These are phyloP conservation scores for Leonotis leonurus DNA, from an alignment of 257 asterid genomes.

Conservation along the genomic window DNA sequence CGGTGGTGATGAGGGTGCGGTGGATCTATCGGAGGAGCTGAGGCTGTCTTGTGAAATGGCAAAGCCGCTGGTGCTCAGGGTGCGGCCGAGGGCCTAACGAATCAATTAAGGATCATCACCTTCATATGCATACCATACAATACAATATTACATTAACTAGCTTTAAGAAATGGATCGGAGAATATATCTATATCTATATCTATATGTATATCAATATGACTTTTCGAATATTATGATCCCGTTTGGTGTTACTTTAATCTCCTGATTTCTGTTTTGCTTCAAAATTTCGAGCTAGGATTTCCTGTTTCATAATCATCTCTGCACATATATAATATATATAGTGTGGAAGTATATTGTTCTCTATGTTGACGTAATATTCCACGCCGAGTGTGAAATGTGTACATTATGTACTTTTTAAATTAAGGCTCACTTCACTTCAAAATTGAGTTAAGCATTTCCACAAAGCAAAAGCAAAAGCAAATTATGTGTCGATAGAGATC, in stretches of 20 bases:
- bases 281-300: background rate
- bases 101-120: background rate
- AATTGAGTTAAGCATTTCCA: too few relatives aligned
- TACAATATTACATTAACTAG: too few relatives aligned
- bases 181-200: background rate
- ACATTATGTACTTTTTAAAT: too few relatives aligned
- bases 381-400: too few relatives aligned
- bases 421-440: too few relatives aligned
- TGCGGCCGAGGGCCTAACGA: slow-evolving; percentile 27
- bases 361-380: too few relatives aligned
- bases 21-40: slow-evolving; percentile 47
- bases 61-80: slow-evolving; percentile 43
- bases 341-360: background rate
- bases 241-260: background rate
- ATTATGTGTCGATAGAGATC: too few relatives aligned
- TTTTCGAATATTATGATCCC: background rate
- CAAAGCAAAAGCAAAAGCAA: too few relatives aligned
- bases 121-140: background rate
- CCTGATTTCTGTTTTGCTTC: background rate
- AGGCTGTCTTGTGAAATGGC: slow-evolving; percentile 69
- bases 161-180: too few relatives aligned
- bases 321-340: too few relatives aligned
- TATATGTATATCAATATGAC: background rate
- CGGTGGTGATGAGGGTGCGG: background rate
- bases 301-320: background rate